Percentiles rank a stretch among this genome's conserved stretches.
phyloP scores from a whole-genome alignment of 2,329 filamentous ascomycete genomes.

The Fonsecaea pedrosoi region DNA sequence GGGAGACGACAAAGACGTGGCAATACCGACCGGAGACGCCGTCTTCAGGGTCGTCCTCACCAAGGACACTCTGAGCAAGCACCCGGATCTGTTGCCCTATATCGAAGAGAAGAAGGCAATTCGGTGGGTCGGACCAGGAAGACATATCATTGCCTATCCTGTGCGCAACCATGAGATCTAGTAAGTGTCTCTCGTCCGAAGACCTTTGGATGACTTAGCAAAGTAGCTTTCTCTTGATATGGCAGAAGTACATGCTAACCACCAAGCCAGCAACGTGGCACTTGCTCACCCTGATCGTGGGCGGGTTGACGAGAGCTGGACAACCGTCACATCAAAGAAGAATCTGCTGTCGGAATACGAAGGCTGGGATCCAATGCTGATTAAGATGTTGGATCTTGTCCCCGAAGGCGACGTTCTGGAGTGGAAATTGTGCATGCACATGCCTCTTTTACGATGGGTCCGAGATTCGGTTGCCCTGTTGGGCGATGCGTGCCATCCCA shows the following conservation, averaged over 20 bases:
- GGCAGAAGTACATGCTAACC: background rate
- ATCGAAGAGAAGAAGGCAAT: constrained; percentile 43
- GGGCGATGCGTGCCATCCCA: constrained; percentile 54
- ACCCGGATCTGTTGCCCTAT: constrained; percentile 41
- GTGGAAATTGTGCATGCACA: constrained; percentile 69
- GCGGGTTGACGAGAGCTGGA: constrained; percentile 68
- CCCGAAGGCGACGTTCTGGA: constrained; percentile 69
- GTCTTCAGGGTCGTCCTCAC: constrained; percentile 43
- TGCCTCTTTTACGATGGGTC: constrained; percentile 68
- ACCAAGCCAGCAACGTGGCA: constrained; percentile 59
- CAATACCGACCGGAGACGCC: constrained; percentile 42
- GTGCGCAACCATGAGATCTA: constrained; percentile 65
- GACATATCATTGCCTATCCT: constrained; percentile 44
- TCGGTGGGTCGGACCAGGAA: constrained; percentile 44
- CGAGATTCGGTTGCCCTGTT: constrained; percentile 47
- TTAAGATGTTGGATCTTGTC: constrained; percentile 65
- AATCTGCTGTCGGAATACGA: constrained; percentile 66
- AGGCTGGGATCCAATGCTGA: constrained; percentile 67
- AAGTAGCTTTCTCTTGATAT: background rate
- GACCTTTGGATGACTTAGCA: background rate
- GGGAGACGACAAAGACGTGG: constrained; percentile 46
- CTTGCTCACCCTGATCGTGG: constrained; percentile 67
- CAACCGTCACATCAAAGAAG: constrained; percentile 65
- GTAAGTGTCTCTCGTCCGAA: background rate
- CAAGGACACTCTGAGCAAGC: constrained; percentile 36